These are phyloP conservation scores for Aureoboletus auriporus DNA, from an alignment of 768 basidiomycete species.

Conservation along the genomic window DNA sequence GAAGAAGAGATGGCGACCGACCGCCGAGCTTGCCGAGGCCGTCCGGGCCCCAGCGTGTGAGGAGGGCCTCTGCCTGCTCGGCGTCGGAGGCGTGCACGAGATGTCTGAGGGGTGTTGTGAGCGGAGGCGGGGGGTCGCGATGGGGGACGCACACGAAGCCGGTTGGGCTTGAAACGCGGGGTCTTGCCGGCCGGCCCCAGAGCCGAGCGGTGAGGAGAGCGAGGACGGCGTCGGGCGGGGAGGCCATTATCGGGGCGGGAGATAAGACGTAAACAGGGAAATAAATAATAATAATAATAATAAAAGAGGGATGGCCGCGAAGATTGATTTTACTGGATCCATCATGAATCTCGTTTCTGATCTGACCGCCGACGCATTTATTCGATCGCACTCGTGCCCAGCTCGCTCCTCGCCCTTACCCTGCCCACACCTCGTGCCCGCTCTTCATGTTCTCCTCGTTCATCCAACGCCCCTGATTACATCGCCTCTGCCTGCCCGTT, in stretches of 20 bases:
- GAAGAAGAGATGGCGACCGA: slow-evolving; percentile 34
- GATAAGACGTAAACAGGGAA: background rate
- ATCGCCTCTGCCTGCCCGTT: slow-evolving; percentile 39
- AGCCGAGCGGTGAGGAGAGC: slow-evolving; percentile 66
- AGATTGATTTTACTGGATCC: background rate
- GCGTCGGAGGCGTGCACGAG: slow-evolving; percentile 89
- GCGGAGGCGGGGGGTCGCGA: background rate
- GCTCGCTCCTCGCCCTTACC: slow-evolving; percentile 29
- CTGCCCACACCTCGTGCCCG: slow-evolving; percentile 47
- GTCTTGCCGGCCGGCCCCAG: slow-evolving; percentile 54
- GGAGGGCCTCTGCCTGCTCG: slow-evolving; percentile 81
- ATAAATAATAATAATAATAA: background rate
- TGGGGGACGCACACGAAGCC: slow-evolving; percentile 72
- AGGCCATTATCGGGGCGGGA: no score
- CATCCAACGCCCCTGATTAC: slow-evolving; percentile 41
- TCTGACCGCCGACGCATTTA: slow-evolving; percentile 27
- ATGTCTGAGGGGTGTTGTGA: slow-evolving; percentile 47
- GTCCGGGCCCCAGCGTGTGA: slow-evolving; percentile 86
- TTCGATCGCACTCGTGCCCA: slow-evolving; percentile 18
- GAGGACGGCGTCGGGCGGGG: slow-evolving; percentile 32
- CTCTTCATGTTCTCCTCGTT: slow-evolving; percentile 50
- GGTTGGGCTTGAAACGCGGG: slow-evolving; percentile 70
- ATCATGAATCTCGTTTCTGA: background rate
- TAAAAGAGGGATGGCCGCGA: background rate
- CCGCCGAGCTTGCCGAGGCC: slow-evolving; percentile 86